These are phyloP conservation scores for Cyclospora cayetanensis DNA, from an alignment of 169 alveolate genomes.

Conservation along the genomic window DNA sequence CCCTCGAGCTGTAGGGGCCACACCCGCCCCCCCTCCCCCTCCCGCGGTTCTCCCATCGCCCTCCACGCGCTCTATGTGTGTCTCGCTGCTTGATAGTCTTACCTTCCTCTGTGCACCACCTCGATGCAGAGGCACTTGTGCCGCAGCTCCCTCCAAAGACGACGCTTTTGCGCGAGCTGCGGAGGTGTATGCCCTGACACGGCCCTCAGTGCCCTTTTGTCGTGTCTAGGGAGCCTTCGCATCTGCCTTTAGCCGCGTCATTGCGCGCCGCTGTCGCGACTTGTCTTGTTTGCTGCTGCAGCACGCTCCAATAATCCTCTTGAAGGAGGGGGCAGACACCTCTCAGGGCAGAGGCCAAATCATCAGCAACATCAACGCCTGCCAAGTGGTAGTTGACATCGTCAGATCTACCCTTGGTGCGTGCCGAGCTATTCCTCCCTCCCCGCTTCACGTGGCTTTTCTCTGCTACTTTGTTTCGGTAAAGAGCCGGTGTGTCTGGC, in stretches of 20 bases:
- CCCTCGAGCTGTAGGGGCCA: background rate
- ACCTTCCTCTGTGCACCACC: background rate
- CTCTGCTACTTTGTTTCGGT: too few species aligned
- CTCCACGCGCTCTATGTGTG: background rate
- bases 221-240: too few species aligned
- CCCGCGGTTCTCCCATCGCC: background rate
- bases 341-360: constrained; percentile 97
- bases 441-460: background rate
- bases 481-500: too few species aligned
- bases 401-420: constrained; percentile 99
- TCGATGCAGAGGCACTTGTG: background rate
- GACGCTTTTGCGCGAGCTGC: too few species aligned
- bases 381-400: constrained; percentile 95
- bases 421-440: background rate
- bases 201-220: too few species aligned
- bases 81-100: background rate
- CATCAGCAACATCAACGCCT: constrained; percentile 85
- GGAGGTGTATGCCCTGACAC: too few species aligned
- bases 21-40: background rate
- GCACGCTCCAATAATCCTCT: constrained; percentile 85
- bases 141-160: background rate
- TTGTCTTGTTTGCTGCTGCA: background rate
- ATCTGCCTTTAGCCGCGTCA: background rate
- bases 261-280: background rate
- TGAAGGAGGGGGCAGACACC: constrained; percentile 97